A percentile compares a stretch with the other conserved stretches of the same genome.
Evolutionary conservation across 2,329 filamentous ascomycete genomes (phyloP).

Genomic region (Penicillium hordei): DNA sequence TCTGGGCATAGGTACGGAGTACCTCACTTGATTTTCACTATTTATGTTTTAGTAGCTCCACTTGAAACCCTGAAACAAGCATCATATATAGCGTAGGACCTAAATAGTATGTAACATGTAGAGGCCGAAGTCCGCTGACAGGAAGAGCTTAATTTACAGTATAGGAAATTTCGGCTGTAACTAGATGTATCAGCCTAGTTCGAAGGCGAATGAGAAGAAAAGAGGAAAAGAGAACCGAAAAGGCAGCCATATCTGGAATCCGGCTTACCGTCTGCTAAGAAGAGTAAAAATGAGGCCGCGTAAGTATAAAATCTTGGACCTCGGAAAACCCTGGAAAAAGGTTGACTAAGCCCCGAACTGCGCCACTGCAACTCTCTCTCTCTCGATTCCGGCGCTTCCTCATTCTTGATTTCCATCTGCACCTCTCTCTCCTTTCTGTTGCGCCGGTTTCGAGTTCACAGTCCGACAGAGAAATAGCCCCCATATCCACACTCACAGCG

Average conservation of each 20-base stretch:
- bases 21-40: no score
- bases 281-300: not conserved
- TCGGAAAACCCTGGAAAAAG: not conserved
- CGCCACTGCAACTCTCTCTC: not conserved
- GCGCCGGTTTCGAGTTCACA: not conserved
- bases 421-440: not conserved
- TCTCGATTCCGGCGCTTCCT: not conserved
- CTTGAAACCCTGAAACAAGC: not conserved
- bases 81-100: not conserved
- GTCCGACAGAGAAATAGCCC: not conserved
- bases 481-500: not conserved
- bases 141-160: not conserved
- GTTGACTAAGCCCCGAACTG: slow-evolving; percentile 6
- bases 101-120: not conserved
- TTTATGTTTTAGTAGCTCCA: not conserved
- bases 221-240: no score
- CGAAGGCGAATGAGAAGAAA: not conserved
- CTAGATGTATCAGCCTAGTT: not conserved
- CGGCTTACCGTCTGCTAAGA: no score
- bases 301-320: not conserved
- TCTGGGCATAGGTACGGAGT: no score
- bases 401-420: not conserved
- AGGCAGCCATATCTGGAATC: no score
- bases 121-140: not conserved
- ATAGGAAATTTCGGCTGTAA: not conserved